These are phyloP conservation scores for Glycine soja DNA, from an alignment of 306 rosid species.

Conservation along the genomic window DNA sequence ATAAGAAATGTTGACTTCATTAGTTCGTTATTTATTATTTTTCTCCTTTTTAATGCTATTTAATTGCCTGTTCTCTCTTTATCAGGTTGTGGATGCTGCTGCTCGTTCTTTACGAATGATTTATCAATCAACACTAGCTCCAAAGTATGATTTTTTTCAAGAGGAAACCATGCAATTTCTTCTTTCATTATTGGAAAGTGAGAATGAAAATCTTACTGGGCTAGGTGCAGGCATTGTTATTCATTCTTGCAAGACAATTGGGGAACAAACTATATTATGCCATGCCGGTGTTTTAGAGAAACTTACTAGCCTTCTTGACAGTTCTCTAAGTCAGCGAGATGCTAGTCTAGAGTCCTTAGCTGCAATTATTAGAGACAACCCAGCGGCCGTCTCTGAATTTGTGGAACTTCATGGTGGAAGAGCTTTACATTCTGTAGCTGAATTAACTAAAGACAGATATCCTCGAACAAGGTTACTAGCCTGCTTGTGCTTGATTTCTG, in stretches of 20 bases:
- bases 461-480: slow-evolving; percentile 87
- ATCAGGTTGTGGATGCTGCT: slow-evolving; percentile 88
- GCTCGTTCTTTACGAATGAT: slow-evolving; percentile 92
- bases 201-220: slow-evolving; percentile 86
- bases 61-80: slow-evolving; percentile 11
- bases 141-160: slow-evolving; percentile 75
- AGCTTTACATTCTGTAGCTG: slow-evolving; percentile 72
- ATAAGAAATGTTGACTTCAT: neutral
- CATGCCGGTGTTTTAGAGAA: slow-evolving; percentile 72
- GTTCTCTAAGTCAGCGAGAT: slow-evolving; percentile 86
- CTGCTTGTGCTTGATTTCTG: slow-evolving; percentile 77
- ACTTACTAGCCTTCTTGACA: slow-evolving; percentile 75
- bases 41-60: neutral
- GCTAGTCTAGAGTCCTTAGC: slow-evolving; percentile 91
- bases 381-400: slow-evolving; percentile 75
- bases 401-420: slow-evolving; percentile 65
- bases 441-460: slow-evolving; percentile 73
- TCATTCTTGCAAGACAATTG: slow-evolving; percentile 76
- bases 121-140: slow-evolving; percentile 91
- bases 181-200: slow-evolving; percentile 73
- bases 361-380: slow-evolving; percentile 67
- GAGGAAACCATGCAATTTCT: slow-evolving; percentile 73
- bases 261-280: slow-evolving; percentile 71
- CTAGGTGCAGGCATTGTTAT: slow-evolving; percentile 88
- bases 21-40: slow-evolving; percentile 6